Percentiles rank a stretch among this genome's conserved stretches.
Conservation (phyloP, 257 asterid species). For the Solanum chmielewskii region DNA sequence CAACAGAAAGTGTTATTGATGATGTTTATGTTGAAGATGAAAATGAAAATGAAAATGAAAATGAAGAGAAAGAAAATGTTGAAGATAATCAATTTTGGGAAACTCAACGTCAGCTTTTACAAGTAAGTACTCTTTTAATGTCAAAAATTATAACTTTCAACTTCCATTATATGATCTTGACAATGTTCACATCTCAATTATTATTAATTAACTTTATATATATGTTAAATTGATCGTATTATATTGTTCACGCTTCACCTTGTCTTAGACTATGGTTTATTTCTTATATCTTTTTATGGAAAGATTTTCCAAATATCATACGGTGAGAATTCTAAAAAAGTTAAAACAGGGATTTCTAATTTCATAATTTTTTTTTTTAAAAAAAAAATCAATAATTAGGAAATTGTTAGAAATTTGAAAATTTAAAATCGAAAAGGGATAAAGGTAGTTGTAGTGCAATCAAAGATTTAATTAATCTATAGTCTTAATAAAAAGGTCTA, state of each 20-base stretch:
- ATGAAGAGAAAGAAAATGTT: slow-evolving; percentile 22
- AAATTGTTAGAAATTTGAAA: not conserved
- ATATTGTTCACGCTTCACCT: not conserved
- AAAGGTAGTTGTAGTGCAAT: too few relatives aligned
- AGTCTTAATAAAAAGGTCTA: too few relatives aligned
- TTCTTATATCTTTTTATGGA: not conserved
- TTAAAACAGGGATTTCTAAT: not conserved
- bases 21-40: slow-evolving; percentile 2
- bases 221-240: not conserved
- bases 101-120: too few relatives aligned
- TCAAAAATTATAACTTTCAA: too few relatives aligned
- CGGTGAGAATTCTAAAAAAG: not conserved
- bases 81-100: slow-evolving; percentile 3
- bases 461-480: too few relatives aligned
- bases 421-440: too few relatives aligned
- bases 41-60: not conserved
- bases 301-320: not conserved
- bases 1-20: slow-evolving; percentile 22
- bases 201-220: not conserved
- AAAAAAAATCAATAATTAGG: not conserved
- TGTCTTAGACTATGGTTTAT: not conserved
- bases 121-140: not conserved
- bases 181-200: not conserved
- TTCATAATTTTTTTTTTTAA: not conserved
- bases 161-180: not conserved